These are phyloP conservation scores for Rhododendron ovatum DNA, from an alignment of 148 eudicot genomes.

Conservation along the genomic window DNA sequence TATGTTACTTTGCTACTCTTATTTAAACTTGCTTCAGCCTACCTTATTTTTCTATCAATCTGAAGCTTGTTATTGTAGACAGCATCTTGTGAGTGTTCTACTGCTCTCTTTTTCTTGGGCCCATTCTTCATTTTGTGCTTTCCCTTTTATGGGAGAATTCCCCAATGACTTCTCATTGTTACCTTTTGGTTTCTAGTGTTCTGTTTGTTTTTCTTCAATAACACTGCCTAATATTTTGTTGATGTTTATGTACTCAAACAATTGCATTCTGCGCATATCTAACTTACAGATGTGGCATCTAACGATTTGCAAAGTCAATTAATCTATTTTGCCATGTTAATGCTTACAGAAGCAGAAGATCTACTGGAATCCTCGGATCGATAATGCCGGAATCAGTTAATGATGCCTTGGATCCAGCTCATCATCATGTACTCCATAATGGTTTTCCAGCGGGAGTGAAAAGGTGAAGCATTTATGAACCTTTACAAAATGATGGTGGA, in stretches of 20 bases:
- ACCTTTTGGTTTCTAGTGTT: not conserved
- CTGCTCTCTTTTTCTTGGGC: not conserved
- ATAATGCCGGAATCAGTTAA: constrained; percentile 67
- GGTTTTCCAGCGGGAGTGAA: constrained; percentile 79
- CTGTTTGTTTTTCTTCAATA: not conserved
- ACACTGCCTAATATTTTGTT: not conserved
- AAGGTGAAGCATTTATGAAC: constrained; percentile 37
- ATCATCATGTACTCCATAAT: constrained; percentile 84
- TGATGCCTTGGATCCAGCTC: constrained; percentile 76
- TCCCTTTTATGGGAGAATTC: not conserved
- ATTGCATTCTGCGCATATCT: not conserved
- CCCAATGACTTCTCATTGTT: not conserved
- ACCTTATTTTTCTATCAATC: not conserved
- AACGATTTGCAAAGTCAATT: not conserved
- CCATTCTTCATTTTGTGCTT: not conserved
- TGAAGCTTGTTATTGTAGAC: not conserved
- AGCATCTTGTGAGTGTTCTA: not conserved
- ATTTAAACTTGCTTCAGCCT: not conserved
- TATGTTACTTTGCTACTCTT: not conserved
- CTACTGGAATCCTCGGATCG: constrained; percentile 67
- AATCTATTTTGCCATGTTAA: not conserved
- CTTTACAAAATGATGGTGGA: not conserved
- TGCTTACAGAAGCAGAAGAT: constrained; percentile 44
- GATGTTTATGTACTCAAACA: not conserved
- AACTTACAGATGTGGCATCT: not conserved